A percentile compares a stretch with the other conserved stretches of the same genome.
Evolutionary conservation across 257 asterid species (phyloP).

Genomic region (Capsicum rhomboideum): DNA sequence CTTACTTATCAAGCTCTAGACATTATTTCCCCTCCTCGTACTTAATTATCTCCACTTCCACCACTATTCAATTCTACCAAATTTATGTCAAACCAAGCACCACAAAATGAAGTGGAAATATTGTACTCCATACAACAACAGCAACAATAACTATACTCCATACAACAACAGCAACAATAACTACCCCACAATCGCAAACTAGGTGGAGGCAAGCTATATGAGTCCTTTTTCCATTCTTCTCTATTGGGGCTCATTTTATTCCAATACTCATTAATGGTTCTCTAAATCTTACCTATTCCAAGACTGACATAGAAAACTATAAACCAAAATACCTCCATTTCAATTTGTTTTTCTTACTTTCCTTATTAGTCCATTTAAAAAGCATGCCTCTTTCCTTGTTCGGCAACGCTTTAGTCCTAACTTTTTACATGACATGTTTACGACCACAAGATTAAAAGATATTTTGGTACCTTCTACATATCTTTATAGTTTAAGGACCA

Average conservation of each 20-base stretch:
- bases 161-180: not conserved
- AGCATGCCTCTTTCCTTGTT: not conserved
- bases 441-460: not conserved
- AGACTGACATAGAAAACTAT: not conserved
- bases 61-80: not conserved
- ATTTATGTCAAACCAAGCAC: not conserved
- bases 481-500: not conserved
- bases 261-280: not conserved
- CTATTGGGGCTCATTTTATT: not conserved
- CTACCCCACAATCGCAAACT: not conserved
- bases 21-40: not conserved
- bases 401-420: not conserved
- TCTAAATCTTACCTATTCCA: not conserved
- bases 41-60: not conserved
- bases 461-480: not conserved
- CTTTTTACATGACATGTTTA: not conserved
- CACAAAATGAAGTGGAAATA: not conserved
- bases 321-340: not conserved
- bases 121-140: not conserved
- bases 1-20: not conserved
- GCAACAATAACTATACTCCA: not conserved
- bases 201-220: not conserved
- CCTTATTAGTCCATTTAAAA: not conserved
- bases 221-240: not conserved
- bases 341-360: no score